Evolutionary conservation across 2,329 filamentous ascomycete species (phyloP).

Genomic region (Talaromyces funiculosus): DNA sequence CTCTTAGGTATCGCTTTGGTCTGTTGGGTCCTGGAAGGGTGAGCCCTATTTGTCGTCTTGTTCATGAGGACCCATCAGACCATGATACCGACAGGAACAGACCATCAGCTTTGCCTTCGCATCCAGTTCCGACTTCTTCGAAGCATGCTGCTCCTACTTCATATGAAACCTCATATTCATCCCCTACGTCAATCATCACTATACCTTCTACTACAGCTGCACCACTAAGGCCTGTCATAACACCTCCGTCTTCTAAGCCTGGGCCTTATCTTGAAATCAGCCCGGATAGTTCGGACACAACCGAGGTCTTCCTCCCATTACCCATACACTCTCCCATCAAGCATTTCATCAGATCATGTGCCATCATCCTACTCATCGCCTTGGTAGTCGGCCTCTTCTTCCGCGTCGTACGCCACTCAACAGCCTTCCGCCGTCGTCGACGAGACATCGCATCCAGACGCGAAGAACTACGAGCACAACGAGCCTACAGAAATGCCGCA

Average conservation of each 20-base stretch:
- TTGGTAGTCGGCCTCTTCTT: conserved; percentile 32
- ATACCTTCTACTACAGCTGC: neutral
- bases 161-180: neutral
- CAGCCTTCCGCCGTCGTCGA: conserved; percentile 43
- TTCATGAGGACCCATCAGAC: neutral
- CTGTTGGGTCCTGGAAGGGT: conserved; percentile 17
- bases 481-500: conserved; percentile 50
- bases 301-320: neutral
- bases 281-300: neutral
- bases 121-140: neutral
- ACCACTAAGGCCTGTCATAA: neutral
- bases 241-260: neutral
- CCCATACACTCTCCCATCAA: conserved; percentile 12
- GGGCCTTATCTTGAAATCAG: neutral
- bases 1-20: conserved; percentile 25
- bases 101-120: neutral
- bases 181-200: neutral
- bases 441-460: conserved; percentile 49
- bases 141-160: neutral
- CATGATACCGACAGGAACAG: neutral
- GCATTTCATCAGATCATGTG: conserved; percentile 29
- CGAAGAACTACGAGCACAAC: conserved; percentile 50
- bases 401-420: conserved; percentile 37
- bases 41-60: conserved; percentile 8
- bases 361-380: conserved; percentile 41